phyloP scores from a whole-genome alignment of 1,139 yeast species.

The Candida glucosophila region DNA sequence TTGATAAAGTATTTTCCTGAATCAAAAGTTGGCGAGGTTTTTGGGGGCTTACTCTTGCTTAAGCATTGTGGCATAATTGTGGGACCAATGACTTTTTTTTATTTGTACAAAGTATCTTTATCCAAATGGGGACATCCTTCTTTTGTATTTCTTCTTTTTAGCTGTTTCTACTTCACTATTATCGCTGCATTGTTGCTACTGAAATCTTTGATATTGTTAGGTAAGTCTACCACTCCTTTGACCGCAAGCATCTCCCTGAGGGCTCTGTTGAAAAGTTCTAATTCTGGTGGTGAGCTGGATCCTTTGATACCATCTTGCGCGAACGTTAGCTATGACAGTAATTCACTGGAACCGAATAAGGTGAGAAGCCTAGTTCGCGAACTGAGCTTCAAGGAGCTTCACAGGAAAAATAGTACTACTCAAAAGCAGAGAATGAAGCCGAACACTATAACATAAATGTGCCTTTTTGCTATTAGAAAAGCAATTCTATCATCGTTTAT shows the following conservation, averaged over 20 bases:
- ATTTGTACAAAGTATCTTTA: constrained; percentile 12
- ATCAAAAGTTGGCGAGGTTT: constrained; percentile 30
- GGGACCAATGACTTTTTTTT: constrained; percentile 14
- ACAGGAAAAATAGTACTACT: constrained; percentile 5
- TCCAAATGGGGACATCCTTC: constrained; percentile 3
- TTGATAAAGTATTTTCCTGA: constrained; percentile 33
- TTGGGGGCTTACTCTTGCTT: constrained; percentile 29
- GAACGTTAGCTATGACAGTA: too few species aligned
- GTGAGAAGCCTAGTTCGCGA: constrained; percentile 1
- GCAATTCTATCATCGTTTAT: too few species aligned
- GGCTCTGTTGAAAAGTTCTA: background rate
- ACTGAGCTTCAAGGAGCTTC: constrained; percentile 3
- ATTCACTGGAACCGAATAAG: background rate
- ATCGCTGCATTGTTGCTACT: background rate
- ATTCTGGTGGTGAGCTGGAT: background rate
- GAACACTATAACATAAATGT: too few species aligned
- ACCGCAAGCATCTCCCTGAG: background rate
- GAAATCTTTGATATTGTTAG: background rate
- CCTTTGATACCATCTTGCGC: too few species aligned
- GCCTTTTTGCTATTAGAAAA: too few species aligned
- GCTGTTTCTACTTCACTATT: background rate
- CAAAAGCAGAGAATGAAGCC: constrained; percentile 2
- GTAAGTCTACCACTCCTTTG: background rate
- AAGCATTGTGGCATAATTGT: constrained; percentile 15
- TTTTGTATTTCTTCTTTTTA: constrained; percentile 3